phyloP scores from a whole-genome alignment of 805 yeast genomes.

The Kuraishia piskuri region DNA sequence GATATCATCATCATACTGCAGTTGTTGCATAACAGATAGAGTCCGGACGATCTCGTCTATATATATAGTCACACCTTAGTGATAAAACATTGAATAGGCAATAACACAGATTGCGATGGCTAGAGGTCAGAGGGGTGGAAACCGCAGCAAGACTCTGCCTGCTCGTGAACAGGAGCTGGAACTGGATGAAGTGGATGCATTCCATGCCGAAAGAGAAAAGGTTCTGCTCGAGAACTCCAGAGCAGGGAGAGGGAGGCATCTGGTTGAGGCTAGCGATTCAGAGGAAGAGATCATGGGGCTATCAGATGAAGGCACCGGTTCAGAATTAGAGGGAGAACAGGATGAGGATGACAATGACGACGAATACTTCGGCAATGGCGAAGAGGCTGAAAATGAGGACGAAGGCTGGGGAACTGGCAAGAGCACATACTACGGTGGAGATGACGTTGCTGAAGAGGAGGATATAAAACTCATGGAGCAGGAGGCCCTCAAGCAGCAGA shows the following conservation, averaged over 20 bases:
- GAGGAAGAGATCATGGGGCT: slow-evolving; percentile 51
- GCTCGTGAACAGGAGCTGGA: slow-evolving; percentile 28
- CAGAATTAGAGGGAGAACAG: slow-evolving; percentile 31
- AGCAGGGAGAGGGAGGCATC: slow-evolving; percentile 23
- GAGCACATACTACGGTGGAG: slow-evolving; percentile 55
- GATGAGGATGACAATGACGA: slow-evolving; percentile 37
- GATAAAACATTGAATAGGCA: background rate
- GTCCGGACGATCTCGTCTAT: background rate
- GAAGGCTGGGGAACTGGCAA: slow-evolving; percentile 36
- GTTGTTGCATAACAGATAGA: background rate
- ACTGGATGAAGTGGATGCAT: slow-evolving; percentile 60
- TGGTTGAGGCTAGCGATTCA: slow-evolving; percentile 28
- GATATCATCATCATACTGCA: too few species aligned
- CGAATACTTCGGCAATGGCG: slow-evolving; percentile 11
- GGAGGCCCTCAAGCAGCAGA: slow-evolving; percentile 84
- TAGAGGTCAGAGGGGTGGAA: slow-evolving; percentile 12
- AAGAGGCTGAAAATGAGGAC: slow-evolving; percentile 21
- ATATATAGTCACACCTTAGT: background rate
- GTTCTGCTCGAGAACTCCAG: slow-evolving; percentile 51
- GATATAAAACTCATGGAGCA: slow-evolving; percentile 71
- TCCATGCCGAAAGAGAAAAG: slow-evolving; percentile 51
- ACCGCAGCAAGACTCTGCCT: slow-evolving; percentile 7
- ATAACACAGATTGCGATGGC: background rate
- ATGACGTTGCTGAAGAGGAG: slow-evolving; percentile 63
- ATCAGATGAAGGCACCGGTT: slow-evolving; percentile 27